phyloP scores from a whole-genome alignment of 306 rosid genomes.

The Lithocarpus polystachyus region DNA sequence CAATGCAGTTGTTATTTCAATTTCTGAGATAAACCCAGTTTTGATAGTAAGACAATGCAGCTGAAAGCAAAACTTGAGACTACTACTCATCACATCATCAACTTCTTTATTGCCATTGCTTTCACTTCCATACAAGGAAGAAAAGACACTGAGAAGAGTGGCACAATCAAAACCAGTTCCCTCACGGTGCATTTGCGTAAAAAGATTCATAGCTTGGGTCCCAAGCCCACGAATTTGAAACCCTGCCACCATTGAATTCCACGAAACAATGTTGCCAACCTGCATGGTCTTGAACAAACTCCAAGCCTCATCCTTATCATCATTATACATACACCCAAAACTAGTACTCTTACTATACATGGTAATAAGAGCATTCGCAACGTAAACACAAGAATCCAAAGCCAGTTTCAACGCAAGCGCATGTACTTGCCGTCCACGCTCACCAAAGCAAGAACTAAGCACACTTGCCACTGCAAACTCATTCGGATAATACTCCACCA shows the following conservation, averaged over 20 bases:
- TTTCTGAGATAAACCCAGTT: slow-evolving; percentile 51
- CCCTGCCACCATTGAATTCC: slow-evolving; percentile 91
- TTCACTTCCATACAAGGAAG: slow-evolving; percentile 47
- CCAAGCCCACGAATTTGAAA: slow-evolving; percentile 60
- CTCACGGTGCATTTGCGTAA: slow-evolving; percentile 49
- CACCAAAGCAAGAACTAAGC: slow-evolving; percentile 48
- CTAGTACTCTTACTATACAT: slow-evolving; percentile 64
- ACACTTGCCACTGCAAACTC: slow-evolving; percentile 80
- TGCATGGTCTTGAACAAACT: slow-evolving; percentile 56
- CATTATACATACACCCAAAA: slow-evolving; percentile 23
- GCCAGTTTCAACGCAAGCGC: slow-evolving; percentile 66
- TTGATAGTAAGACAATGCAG: slow-evolving; percentile 66
- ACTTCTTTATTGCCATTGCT: slow-evolving; percentile 21
- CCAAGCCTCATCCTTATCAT: slow-evolving; percentile 53
- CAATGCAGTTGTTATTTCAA: slow-evolving; percentile 71
- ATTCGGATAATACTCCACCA: slow-evolving; percentile 51
- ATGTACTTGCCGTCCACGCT: slow-evolving; percentile 74
- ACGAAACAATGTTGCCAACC: slow-evolving; percentile 56
- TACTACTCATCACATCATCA: background rate
- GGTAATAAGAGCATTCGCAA: slow-evolving; percentile 77
- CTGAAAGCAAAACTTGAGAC: slow-evolving; percentile 47
- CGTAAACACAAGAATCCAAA: slow-evolving; percentile 59
- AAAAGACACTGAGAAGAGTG: slow-evolving; percentile 56
- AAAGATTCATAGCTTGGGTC: slow-evolving; percentile 51
- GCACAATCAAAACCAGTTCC: slow-evolving; percentile 68